Evolutionary conservation across 257 asterid species (phyloP).

Genomic region (Solanum pinnatisectum): DNA sequence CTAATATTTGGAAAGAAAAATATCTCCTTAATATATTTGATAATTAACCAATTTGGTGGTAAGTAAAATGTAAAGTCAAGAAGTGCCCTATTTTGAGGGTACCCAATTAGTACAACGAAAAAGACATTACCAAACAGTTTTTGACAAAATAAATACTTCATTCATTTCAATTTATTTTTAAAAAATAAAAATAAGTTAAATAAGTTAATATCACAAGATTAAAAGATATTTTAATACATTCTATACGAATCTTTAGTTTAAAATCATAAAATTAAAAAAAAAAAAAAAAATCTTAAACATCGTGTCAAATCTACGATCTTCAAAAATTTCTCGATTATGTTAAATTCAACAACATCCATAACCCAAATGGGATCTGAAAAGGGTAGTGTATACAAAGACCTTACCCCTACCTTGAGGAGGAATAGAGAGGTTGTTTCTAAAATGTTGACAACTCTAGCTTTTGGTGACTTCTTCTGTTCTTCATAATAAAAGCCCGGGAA

Average conservation of each 20-base stretch:
- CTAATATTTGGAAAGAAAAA: background rate
- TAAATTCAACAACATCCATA: background rate
- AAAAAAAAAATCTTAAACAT: too few species aligned
- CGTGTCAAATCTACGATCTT: background rate
- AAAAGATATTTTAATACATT: too few species aligned
- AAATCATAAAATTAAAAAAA: too few species aligned
- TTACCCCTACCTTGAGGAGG: background rate
- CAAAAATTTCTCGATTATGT: background rate
- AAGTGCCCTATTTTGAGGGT: background rate
- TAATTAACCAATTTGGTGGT: background rate
- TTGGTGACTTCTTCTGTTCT: background rate
- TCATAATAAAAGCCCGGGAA: background rate
- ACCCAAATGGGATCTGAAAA: background rate
- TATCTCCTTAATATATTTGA: background rate
- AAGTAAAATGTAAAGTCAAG: background rate
- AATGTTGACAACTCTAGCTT: background rate
- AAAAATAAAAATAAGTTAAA: too few species aligned
- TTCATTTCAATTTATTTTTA: background rate
- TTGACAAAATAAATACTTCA: background rate
- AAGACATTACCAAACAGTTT: background rate
- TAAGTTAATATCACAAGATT: background rate
- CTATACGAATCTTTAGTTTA: too few species aligned
- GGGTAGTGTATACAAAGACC: background rate
- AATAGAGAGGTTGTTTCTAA: background rate
- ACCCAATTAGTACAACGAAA: background rate